Conservation (phyloP, 2,329 filamentous ascomycete genomes). For the Ascochyta pisi region DNA sequence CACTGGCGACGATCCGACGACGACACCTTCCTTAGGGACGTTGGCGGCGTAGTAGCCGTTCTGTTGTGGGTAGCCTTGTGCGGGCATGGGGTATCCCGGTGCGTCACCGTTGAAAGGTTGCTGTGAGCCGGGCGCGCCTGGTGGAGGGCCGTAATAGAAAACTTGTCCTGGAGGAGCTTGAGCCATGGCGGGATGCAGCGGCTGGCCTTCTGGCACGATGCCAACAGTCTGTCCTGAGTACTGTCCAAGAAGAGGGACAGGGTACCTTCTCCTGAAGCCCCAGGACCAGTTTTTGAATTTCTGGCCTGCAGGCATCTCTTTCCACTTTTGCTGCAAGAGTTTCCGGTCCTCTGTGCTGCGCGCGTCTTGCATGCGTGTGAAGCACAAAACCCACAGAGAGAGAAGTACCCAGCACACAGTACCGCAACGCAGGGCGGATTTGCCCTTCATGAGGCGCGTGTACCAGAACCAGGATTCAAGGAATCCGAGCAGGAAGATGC, state of each 20-base stretch:
- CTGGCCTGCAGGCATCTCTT: slow-evolving; percentile 32
- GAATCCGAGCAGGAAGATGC: slow-evolving; percentile 42
- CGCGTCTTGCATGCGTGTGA: slow-evolving; percentile 41
- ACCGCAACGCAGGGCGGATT: slow-evolving; percentile 39
- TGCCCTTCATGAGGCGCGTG: slow-evolving; percentile 44
- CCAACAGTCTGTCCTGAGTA: slow-evolving; percentile 39
- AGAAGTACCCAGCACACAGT: slow-evolving; percentile 42
- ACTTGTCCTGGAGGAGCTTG: slow-evolving; percentile 30
- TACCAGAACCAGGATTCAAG: slow-evolving; percentile 46
- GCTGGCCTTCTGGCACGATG: slow-evolving; percentile 36
- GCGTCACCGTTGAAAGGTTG: slow-evolving; percentile 25
- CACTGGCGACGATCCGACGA: slow-evolving; percentile 20
- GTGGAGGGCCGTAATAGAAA: slow-evolving; percentile 33
- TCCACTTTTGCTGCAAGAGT: slow-evolving; percentile 40
- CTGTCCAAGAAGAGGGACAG: slow-evolving; percentile 39
- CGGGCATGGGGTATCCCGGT: slow-evolving; percentile 20
- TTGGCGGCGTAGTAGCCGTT: slow-evolving; percentile 26
- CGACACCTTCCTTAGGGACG: slow-evolving; percentile 20
- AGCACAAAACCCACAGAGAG: slow-evolving; percentile 40
- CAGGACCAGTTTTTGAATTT: slow-evolving; percentile 45
- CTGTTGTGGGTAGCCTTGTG: slow-evolving; percentile 29
- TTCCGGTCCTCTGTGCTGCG: slow-evolving; percentile 42
- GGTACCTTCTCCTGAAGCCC: slow-evolving; percentile 41
- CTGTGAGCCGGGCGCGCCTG: slow-evolving; percentile 31
- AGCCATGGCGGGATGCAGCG: slow-evolving; percentile 32